Base-by-base conservation (phyloP, 306 rosid genomes). In the Prunus mira region DNA sequence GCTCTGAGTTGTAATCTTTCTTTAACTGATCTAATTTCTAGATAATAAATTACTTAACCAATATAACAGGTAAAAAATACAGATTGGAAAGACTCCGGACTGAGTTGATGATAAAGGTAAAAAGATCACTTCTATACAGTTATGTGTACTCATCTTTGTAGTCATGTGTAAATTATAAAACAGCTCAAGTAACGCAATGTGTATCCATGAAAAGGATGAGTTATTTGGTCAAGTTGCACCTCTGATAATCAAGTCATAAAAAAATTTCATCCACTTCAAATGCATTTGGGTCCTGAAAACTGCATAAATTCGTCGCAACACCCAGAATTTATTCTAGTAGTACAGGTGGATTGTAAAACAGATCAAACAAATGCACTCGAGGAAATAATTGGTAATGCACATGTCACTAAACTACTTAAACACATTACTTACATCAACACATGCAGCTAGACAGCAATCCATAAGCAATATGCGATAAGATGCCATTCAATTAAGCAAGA, bases 11-110 rank as follows among this genome's bases (percentile, higher is more conserved):
- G 18, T 41, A 38, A 57, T 6, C 56, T 49, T 49, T 46, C 56
- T 73, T 82, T 38, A 72, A 61, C 12, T 64, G 46, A 8, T 65
- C 12, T 28, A 20, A 75, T 28, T 60, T 24, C 47, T 49, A 68
- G 49, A 68, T 0, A 19, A 55, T 8, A 7, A 19, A 5, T 55
- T n/a, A 51, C 1, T 55, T n/a, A 2, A 55, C 9, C 11, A 2
- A 22, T 12, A 45, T 66, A 43, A 6, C 13, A 45, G 52, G 54
- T n/a, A 20, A 66, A 66, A 19, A 12, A 5, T 10, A 27, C 19
- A 66, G 30, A 41, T 66, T 27, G 18, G 25, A 25, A 28, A 50
- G 14, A 58, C 32, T 62, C n/a, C 15, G 43, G n/a, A 27, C 66
- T 12, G 66, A 61, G 66, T 38, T 61, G 18, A 25, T 27, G 1